Evolutionary conservation across 371 early-diverging fungal genomes (phyloP).

Genomic region (Haplosporangium sp.): DNA sequence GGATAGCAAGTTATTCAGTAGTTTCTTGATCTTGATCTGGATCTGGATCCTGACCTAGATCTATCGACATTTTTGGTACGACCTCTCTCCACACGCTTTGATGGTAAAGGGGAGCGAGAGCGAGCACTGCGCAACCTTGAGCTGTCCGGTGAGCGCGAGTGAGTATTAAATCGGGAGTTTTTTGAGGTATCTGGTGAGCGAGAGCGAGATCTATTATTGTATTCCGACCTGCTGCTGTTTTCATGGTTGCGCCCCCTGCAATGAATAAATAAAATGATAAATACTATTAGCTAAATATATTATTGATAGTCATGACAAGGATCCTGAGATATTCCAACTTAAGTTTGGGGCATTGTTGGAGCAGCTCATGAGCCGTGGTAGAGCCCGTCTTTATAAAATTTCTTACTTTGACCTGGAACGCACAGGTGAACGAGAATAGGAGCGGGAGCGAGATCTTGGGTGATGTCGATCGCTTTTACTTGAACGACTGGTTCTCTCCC

Average conservation of each 20-base stretch:
- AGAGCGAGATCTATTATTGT: slow-evolving; percentile 10
- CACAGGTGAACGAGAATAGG: slow-evolving; percentile 9
- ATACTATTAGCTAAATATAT: neutral
- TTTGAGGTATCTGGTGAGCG: slow-evolving; percentile 10
- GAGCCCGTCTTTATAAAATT: neutral
- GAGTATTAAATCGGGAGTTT: neutral
- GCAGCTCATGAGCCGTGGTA: too few species aligned
- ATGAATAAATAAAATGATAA: neutral
- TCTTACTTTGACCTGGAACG: slow-evolving; percentile 11
- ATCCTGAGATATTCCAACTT: too few species aligned
- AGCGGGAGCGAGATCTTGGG: slow-evolving; percentile 12
- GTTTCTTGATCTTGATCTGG: slow-evolving; percentile 6
- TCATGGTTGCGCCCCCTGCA: neutral
- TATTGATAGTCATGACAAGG: too few species aligned
- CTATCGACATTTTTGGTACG: neutral
- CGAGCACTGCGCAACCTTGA: neutral
- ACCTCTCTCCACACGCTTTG: neutral
- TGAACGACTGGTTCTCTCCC: slow-evolving; percentile 23
- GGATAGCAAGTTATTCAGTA: neutral
- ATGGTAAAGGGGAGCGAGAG: slow-evolving; percentile 16
- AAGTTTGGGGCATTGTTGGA: too few species aligned
- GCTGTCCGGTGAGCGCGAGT: slow-evolving; percentile 8
- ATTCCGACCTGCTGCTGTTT: neutral
- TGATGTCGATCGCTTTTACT: slow-evolving; percentile 10
- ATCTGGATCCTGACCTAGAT: slow-evolving; percentile 5